These are phyloP conservation scores for Fusarium sulawesiense DNA, from an alignment of 2,329 filamentous ascomycete genomes.

Conservation along the genomic window DNA sequence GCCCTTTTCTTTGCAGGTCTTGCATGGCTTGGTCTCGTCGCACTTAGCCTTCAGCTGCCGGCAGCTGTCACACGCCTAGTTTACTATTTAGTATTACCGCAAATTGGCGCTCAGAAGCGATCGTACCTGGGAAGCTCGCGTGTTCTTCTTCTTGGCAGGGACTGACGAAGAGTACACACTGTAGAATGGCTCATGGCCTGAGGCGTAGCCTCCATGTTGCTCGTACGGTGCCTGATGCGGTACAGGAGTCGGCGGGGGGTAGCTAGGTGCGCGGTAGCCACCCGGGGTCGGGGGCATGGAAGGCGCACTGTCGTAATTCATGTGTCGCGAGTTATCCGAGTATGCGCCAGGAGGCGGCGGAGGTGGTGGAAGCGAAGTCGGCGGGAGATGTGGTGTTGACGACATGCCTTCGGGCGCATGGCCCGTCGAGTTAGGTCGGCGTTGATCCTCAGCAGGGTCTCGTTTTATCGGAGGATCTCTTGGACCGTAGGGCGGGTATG, in stretches of 20 bases:
- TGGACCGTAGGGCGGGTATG: conserved; percentile 58
- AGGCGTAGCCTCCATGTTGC: conserved; percentile 46
- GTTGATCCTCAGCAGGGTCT: conserved; percentile 64
- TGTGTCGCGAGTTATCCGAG: conserved; percentile 62
- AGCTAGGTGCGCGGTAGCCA: conserved; percentile 56
- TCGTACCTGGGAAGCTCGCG: conserved; percentile 70
- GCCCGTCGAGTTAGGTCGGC: conserved; percentile 65
- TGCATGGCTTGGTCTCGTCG: conserved; percentile 85
- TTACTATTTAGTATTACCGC: conserved; percentile 25
- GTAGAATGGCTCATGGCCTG: conserved; percentile 53
- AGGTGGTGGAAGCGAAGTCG: conserved; percentile 49
- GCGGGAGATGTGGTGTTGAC: conserved; percentile 49
- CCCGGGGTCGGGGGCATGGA: conserved; percentile 59
- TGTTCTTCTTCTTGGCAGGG: conserved; percentile 69
- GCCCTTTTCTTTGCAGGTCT: conserved; percentile 88
- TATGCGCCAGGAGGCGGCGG: conserved; percentile 50
- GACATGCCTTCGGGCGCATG: conserved; percentile 53
- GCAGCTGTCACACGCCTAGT: conserved; percentile 89
- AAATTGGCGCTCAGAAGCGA: not conserved
- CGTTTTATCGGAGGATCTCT: conserved; percentile 68
- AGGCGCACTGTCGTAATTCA: conserved; percentile 63
- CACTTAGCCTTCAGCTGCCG: conserved; percentile 90
- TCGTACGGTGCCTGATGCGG: conserved; percentile 56
- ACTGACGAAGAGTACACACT: conserved; percentile 58
- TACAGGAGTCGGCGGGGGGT: conserved; percentile 56